Conservation (phyloP, 2,329 filamentous ascomycete genomes). For the Apiospora aurea region DNA sequence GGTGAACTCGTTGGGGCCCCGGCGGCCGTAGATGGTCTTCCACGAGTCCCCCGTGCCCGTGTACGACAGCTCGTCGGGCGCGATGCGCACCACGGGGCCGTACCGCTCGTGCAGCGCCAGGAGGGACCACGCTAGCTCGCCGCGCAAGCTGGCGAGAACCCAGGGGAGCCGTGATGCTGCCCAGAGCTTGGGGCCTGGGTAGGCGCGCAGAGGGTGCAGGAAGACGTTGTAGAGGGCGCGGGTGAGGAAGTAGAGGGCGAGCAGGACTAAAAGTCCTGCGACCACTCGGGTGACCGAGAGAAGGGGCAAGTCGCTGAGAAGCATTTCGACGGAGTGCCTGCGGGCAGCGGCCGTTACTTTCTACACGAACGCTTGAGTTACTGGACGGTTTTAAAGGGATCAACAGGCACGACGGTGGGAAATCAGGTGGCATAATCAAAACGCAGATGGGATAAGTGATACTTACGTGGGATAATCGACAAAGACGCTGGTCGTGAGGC, state of each 20-base stretch:
- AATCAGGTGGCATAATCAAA: neutral
- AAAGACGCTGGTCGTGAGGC: neutral
- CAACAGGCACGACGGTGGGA: neutral
- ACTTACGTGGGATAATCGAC: neutral
- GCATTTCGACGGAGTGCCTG: neutral
- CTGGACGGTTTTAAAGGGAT: neutral
- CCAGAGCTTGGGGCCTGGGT: constrained; percentile 26
- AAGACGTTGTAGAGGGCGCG: constrained; percentile 26
- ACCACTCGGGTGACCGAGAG: neutral
- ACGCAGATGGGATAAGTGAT: neutral
- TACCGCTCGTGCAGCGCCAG: constrained; percentile 25
- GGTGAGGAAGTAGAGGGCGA: neutral
- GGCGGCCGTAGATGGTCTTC: constrained; percentile 50
- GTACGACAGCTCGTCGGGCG: constrained; percentile 43
- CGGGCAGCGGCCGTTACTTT: neutral
- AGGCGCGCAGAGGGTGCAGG: constrained; percentile 25
- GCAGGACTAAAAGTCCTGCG: neutral
- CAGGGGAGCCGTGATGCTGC: constrained; percentile 17
- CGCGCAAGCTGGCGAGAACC: constrained; percentile 24
- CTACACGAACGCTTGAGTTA: no score
- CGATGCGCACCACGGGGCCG: constrained; percentile 27
- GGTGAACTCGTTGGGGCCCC: constrained; percentile 34
- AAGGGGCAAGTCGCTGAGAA: neutral
- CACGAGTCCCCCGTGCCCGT: constrained; percentile 44
- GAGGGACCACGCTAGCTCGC: neutral